Conservation (phyloP, 148 eudicot genomes). For the Rhododendron simsii region DNA sequence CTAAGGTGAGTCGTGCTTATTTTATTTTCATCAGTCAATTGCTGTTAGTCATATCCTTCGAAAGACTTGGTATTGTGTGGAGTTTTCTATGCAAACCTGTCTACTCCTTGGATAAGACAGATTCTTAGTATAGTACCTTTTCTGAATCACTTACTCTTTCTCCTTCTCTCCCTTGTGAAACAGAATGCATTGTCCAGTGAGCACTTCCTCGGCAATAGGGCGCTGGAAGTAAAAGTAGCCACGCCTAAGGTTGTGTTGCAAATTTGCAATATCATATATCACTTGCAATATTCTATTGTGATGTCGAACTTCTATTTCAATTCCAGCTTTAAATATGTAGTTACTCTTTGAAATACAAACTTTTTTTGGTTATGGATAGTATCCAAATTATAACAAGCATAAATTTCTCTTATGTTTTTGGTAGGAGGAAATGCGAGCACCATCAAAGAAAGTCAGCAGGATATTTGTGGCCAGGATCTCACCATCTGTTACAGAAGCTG, state of each 20-base stretch:
- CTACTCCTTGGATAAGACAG: neutral
- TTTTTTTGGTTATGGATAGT: neutral
- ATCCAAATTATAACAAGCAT: neutral
- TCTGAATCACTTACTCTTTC: neutral
- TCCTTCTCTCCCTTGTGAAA: neutral
- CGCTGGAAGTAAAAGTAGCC: conserved; percentile 85
- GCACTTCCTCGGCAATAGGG: conserved; percentile 74
- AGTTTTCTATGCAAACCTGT: neutral
- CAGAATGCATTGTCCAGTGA: conserved; percentile 72
- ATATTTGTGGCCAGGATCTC: conserved; percentile 96
- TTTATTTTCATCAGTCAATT: neutral
- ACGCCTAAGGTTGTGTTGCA: conserved; percentile 58
- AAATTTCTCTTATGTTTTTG: neutral
- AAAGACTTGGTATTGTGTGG: neutral
- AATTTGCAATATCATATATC: neutral
- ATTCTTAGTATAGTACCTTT: neutral
- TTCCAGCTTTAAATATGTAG: neutral
- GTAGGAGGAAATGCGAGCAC: conserved; percentile 65
- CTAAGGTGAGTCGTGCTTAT: conserved; percentile 48
- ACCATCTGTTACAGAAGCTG: conserved; percentile 71
- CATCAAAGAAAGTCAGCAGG: conserved; percentile 88
- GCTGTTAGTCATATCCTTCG: neutral
- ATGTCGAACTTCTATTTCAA: neutral
- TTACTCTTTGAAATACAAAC: neutral
- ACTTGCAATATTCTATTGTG: neutral